Base-by-base conservation (phyloP, 78 protist genomes). In the Monocercomonoides exilis region DNA sequence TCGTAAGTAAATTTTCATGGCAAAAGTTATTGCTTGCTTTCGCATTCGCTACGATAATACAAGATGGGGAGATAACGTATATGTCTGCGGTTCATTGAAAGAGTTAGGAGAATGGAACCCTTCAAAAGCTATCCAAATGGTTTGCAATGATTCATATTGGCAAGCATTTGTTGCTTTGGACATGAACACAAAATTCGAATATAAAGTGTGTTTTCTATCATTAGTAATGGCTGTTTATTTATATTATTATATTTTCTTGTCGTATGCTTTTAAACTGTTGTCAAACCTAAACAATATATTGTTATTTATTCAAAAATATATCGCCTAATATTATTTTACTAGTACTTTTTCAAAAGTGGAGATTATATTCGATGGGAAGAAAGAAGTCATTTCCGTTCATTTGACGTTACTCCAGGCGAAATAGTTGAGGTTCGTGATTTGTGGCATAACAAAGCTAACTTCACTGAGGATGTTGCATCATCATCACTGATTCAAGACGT, bases 61-160 rank as follows among this genome's bases (percentile, higher is more conserved):
- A 54, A 54, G 21, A 21, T 54, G 70, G 70, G 70, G 70, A 29
- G 70, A 86, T 81, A 45, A 0, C 29, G 35, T 86, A 3, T 2
- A 0, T 35, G 1, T 86, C 35, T 5, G 38, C 2, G 88, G 88
- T 33, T 32, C 2, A 36, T 1, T 1, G 45, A 43, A 77, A 32
- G 82, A 1, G 2, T 81, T 86, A 29, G 88, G 88, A 34, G 44
- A 63, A 64, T 86, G 88, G 88, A 33, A 54, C 88, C n/a, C 88
- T 34, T 43, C 2, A 44, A 3, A 42, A 2, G 88, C 77, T 29
- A 41, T 86, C 88, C 85, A 32, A 43, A 3, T 1, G 36, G 21
- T 11, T 44, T 32, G 43, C 32, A 32, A 5, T 2, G 77, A 85
- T 70, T 63, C 82, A 54, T 29, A 54, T 54, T 54, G 70, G 70